phyloP scores from a whole-genome alignment of 1,284 basidiomycete genomes.

The Ustilago tritici region DNA sequence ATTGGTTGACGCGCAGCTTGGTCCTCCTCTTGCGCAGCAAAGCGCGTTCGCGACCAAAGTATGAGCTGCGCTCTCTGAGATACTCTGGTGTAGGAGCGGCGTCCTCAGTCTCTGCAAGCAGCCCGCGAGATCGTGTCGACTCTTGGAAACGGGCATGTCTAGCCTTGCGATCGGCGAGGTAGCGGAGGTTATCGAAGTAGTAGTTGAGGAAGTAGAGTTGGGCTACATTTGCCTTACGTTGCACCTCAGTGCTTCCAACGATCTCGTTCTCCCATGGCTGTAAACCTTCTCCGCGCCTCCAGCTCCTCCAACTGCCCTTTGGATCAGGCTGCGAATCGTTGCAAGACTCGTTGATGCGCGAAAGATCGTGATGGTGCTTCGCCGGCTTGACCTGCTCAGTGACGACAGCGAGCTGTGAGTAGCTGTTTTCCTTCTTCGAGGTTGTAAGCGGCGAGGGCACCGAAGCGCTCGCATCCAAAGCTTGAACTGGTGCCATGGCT shows the following conservation, averaged over 20 bases:
- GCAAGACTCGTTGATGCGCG: slow-evolving; percentile 28
- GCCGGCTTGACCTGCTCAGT: slow-evolving; percentile 32
- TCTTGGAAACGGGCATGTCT: slow-evolving; percentile 80
- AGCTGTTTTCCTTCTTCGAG: slow-evolving; percentile 47
- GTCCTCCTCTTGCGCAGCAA: slow-evolving; percentile 66
- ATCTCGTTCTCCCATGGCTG: slow-evolving; percentile 67
- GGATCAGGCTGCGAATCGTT: slow-evolving; percentile 52
- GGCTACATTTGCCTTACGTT: slow-evolving; percentile 68
- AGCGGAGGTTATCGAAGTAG: slow-evolving; percentile 69
- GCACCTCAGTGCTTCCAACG: slow-evolving; percentile 60
- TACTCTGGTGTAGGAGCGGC: slow-evolving; percentile 80
- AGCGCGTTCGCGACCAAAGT: slow-evolving; percentile 64
- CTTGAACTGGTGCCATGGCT: slow-evolving; percentile 34
- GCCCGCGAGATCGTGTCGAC: slow-evolving; percentile 45
- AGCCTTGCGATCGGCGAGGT: slow-evolving; percentile 60
- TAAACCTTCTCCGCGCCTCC: slow-evolving; percentile 60
- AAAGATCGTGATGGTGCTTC: slow-evolving; percentile 32
- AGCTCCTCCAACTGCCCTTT: slow-evolving; percentile 60
- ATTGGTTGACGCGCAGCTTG: slow-evolving; percentile 66
- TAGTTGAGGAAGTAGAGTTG: slow-evolving; percentile 70
- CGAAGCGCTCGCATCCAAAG: slow-evolving; percentile 28
- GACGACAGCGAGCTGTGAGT: slow-evolving; percentile 30
- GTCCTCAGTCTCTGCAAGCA: slow-evolving; percentile 75
- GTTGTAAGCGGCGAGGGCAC: slow-evolving; percentile 38
- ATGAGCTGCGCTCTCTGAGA: slow-evolving; percentile 53